Percentiles rank a stretch among this genome's conserved stretches.
Evolutionary conservation across 768 basidiomycete species (phyloP).

Genomic region (Amyloporia xantha): DNA sequence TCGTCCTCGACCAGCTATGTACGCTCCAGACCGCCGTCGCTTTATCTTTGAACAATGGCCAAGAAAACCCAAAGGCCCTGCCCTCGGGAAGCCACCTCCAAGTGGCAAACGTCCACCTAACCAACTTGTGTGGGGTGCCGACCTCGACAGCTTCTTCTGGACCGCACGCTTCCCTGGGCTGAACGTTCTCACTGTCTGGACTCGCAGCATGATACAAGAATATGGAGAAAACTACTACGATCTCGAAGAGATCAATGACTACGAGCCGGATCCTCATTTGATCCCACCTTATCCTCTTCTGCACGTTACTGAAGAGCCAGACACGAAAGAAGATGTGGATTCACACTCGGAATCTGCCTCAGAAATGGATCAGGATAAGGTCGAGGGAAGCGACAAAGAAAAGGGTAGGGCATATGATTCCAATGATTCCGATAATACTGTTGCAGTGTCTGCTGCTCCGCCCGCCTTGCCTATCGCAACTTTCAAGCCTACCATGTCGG

Average conservation of each 20-base stretch:
- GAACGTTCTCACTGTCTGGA: constrained; percentile 25
- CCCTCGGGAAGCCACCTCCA: constrained; percentile 8
- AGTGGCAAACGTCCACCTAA: constrained; percentile 11
- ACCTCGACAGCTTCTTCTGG: constrained; percentile 9
- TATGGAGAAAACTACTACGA: constrained; percentile 23
- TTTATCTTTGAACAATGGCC: constrained; percentile 12
- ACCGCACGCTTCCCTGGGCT: constrained; percentile 9
- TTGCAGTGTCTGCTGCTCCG: not conserved
- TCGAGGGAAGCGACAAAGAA: not conserved
- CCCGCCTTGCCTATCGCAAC: not conserved
- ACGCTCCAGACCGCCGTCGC: not conserved
- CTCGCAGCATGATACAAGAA: constrained; percentile 29
- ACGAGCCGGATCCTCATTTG: constrained; percentile 16
- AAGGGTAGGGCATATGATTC: not conserved
- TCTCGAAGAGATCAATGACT: constrained; percentile 10
- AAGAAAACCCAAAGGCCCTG: constrained; percentile 12
- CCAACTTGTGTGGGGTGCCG: constrained; percentile 14
- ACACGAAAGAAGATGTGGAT: not conserved
- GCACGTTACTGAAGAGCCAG: not conserved
- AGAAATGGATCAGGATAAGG: not conserved
- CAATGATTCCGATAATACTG: not conserved
- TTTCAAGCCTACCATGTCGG: not conserved
- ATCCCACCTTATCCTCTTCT: constrained; percentile 21
- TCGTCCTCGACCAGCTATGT: too few species aligned
- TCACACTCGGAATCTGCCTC: not conserved